These are phyloP conservation scores for Pezizomycotina sp. DNA, from an alignment of 2,329 filamentous ascomycete species.

Conservation along the genomic window DNA sequence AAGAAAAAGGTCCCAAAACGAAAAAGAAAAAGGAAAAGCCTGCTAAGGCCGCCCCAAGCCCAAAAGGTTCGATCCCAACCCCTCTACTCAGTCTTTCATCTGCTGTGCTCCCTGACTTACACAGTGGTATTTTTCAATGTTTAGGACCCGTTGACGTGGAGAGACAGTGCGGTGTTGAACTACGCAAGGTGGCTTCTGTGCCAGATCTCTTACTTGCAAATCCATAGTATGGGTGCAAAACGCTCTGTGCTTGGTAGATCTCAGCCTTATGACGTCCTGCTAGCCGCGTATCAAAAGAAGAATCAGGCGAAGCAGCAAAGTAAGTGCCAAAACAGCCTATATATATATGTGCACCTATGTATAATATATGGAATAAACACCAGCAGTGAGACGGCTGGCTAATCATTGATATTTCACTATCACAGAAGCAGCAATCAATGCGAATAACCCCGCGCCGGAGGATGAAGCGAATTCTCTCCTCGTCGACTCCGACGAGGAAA, in stretches of 20 bases:
- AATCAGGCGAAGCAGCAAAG: conserved; percentile 97
- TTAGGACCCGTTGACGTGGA: conserved; percentile 78
- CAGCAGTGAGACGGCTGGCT: conserved; percentile 4
- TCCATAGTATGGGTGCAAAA: conserved; percentile 93
- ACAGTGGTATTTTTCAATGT: conserved; percentile 1
- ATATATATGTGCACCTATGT: conserved; percentile 1
- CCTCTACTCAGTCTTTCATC: conserved; percentile 5
- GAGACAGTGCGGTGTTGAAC: conserved; percentile 73
- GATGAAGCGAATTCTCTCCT: conserved; percentile 65
- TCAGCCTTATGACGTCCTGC: conserved; percentile 78
- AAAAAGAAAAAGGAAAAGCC: conserved; percentile 94
- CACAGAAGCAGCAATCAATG: conserved; percentile 79
- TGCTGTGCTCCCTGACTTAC: conserved; percentile 9
- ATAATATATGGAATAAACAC: too few relatives aligned
- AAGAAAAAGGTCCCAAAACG: conserved; percentile 51
- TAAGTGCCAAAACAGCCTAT: conserved; percentile 34
- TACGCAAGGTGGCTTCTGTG: conserved; percentile 79
- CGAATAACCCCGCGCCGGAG: conserved; percentile 77
- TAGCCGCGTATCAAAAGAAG: conserved; percentile 85
- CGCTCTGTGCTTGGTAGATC: conserved; percentile 72
- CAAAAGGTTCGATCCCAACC: conserved; percentile 44
- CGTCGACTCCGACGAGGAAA: conserved; percentile 90
- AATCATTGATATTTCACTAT: conserved; percentile 21
- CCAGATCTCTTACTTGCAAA: conserved; percentile 80
- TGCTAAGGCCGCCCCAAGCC: conserved; percentile 63